Conservation (phyloP, 1,284 basidiomycete species). For the Malassezia furfur region DNA sequence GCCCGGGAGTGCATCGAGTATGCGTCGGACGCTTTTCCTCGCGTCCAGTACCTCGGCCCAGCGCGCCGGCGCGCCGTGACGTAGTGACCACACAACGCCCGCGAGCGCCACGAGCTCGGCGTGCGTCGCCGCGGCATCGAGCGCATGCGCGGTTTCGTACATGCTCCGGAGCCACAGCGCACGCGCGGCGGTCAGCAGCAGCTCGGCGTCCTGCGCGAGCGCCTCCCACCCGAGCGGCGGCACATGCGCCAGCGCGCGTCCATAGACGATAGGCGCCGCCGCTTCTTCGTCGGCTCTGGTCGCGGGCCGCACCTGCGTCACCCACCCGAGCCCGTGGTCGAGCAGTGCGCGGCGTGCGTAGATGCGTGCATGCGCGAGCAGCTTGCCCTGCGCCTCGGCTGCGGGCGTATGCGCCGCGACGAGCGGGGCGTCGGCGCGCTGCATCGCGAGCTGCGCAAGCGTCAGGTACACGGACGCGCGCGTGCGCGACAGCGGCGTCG, state of each 20-base stretch:
- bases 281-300: background rate
- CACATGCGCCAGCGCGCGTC: constrained; percentile 6
- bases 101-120: constrained; percentile 4
- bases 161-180: background rate
- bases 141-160: background rate
- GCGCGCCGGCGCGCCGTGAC: background rate
- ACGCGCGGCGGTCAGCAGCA: constrained; percentile 4
- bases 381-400: background rate
- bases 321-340: constrained; percentile 14
- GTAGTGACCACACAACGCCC: constrained; percentile 8
- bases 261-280: constrained; percentile 3
- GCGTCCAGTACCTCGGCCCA: background rate
- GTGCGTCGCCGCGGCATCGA: background rate
- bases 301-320: background rate
- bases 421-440: background rate
- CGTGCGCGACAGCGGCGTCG: constrained; percentile 4
- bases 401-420: background rate
- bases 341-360: constrained; percentile 13
- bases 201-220: constrained; percentile 1
- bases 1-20: background rate
- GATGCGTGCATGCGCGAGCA: constrained; percentile 14
- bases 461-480: constrained; percentile 12
- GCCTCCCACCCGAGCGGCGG: constrained; percentile 11
- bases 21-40: background rate
- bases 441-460: constrained; percentile 10